Percentiles rank a stretch among this genome's conserved stretches.
Evolutionary conservation across 2,329 filamentous ascomycete genomes (phyloP).

Genomic region (Diplodia scrobiculata): DNA sequence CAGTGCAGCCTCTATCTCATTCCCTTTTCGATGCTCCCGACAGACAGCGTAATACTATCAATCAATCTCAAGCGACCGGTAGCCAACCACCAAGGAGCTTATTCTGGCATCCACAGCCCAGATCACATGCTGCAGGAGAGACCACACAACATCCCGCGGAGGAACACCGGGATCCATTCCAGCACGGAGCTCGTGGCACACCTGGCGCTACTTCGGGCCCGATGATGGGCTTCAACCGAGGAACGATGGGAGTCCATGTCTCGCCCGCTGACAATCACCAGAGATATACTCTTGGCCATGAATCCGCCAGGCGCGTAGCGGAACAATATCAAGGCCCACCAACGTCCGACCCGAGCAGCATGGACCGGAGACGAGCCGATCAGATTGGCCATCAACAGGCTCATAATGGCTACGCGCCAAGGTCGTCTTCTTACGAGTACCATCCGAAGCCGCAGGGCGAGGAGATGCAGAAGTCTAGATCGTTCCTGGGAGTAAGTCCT

Average conservation of each 20-base stretch:
- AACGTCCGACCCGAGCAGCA: conserved; percentile 44
- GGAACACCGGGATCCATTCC: conserved; percentile 35
- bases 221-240: conserved; percentile 21
- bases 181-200: conserved; percentile 9
- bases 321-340: conserved; percentile 46
- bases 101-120: conserved; percentile 40
- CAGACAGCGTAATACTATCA: conserved; percentile 1
- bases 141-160: conserved; percentile 38
- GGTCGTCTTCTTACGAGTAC: conserved; percentile 42
- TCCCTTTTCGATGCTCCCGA: conserved; percentile 44
- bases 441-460: conserved; percentile 51
- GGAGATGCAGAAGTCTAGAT: conserved; percentile 62
- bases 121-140: conserved; percentile 37
- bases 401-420: conserved; percentile 37
- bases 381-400: conserved; percentile 42
- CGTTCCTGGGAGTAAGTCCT: conserved; percentile 68
- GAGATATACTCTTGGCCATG: conserved; percentile 36
- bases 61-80: conserved; percentile 30
- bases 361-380: conserved; percentile 41
- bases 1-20: conserved; percentile 46
- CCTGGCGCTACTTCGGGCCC: conserved; percentile 2
- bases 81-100: conserved; percentile 35
- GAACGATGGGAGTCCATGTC: neutral
- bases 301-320: conserved; percentile 41
- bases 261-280: conserved; percentile 19